Base-by-base conservation (phyloP, 2,329 filamentous ascomycete species). In the Rasamsonia emersonii region DNA sequence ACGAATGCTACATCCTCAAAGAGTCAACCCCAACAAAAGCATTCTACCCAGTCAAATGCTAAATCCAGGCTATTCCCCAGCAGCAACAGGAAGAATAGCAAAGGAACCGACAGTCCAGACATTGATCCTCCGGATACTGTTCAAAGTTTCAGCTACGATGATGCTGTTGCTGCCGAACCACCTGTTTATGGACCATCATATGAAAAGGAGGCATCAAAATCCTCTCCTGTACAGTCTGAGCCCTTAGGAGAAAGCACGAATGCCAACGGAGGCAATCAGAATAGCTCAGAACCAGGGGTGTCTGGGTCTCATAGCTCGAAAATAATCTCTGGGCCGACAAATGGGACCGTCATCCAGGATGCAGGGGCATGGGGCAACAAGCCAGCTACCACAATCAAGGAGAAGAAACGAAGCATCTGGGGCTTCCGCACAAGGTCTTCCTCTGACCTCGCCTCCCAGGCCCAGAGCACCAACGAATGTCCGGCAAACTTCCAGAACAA, bases 351-450 rank as follows among this genome's bases (percentile, higher is more conserved):
- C 11, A 94, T 96, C 41, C 79, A 88, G 16, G 83, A 95, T 54
- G 71, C 77, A 10, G 73, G 78, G n/a, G 70, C 75, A 4, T 94
- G 88, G 86, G 86, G 86, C n/a, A 85, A 83, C 56, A 91, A 79
- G 56, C 55, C 71, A 7, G 46, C 50, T n/a, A 65, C 63, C 9
- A 58, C 57, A 21, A 79, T 85, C 18, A 88, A 91, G 50, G 91
- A 93, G 41, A 75, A 86, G 56, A 95, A 95, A 52, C 69, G 75
- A 31, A 75, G 74, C 46, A 75, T 79, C 28, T 80, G 77, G 59
- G 73, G 73, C 8, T 77, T 77, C 49, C 64, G 71, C 33, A 73
- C 71, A 61, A 81, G 62, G 71, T 82, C 71, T 67, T 91, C 72
- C 65, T 86, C 64, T 64, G 88, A 61, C 73, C 54, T 72, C 30